These are phyloP conservation scores for Wickerhamomyces queroliae DNA, from an alignment of 805 yeast species.

Conservation along the genomic window DNA sequence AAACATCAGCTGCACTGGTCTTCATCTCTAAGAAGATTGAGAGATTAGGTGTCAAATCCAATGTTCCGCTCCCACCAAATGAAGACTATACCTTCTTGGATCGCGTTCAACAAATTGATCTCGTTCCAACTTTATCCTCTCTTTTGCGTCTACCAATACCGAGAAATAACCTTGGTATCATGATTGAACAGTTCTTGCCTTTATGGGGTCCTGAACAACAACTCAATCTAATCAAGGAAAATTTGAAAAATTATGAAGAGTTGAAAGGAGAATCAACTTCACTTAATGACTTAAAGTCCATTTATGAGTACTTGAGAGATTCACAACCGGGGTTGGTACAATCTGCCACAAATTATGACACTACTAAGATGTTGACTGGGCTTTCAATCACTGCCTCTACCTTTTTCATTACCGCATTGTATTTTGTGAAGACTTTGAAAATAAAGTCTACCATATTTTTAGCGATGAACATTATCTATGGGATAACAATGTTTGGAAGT, in stretches of 20 bases:
- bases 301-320: conserved; percentile 10
- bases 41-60: conserved; percentile 9
- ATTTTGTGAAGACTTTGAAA: conserved; percentile 4
- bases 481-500: conserved; percentile 69
- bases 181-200: conserved; percentile 51
- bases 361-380: conserved; percentile 36
- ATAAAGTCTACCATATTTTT: conserved; percentile 9
- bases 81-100: conserved; percentile 48
- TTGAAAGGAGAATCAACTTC: conserved; percentile 34
- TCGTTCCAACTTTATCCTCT: conserved; percentile 79
- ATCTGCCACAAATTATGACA: conserved; percentile 70
- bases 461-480: conserved; percentile 31
- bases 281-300: conserved; percentile 6
- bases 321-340: conserved; percentile 48
- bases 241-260: conserved; percentile 49
- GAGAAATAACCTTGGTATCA: conserved; percentile 75
- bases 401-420: conserved; percentile 4
- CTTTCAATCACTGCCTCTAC: conserved; percentile 16
- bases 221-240: conserved; percentile 39
- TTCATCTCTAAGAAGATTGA: conserved; percentile 60
- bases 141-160: conserved; percentile 85
- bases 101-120: conserved; percentile 67
- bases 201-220: conserved; percentile 38
- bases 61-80: conserved; percentile 22
- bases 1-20: conserved; percentile 79